Evolutionary conservation across 1,139 yeast species (phyloP).

Genomic region (Yamadazyma siamensis): DNA sequence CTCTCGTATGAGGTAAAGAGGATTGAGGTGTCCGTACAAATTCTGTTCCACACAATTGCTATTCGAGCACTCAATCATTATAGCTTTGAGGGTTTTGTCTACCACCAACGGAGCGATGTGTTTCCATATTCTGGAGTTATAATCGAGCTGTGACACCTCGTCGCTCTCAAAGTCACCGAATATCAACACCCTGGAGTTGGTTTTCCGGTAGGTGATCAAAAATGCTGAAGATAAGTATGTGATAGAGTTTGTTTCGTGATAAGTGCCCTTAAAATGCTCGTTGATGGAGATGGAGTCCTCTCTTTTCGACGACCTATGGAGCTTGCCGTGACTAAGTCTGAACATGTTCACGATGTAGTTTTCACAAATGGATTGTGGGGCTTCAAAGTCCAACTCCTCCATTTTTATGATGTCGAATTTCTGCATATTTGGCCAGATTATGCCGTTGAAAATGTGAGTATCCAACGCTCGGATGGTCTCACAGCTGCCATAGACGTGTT

Average conservation of each 20-base stretch:
- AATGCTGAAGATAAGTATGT: slow-evolving; percentile 47
- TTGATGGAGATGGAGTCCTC: slow-evolving; percentile 12
- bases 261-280: slow-evolving; percentile 10
- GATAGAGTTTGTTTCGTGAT: slow-evolving; percentile 7
- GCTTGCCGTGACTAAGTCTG: slow-evolving; percentile 39
- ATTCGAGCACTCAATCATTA: slow-evolving; percentile 78
- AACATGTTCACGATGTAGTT: slow-evolving; percentile 27
- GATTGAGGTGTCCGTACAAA: slow-evolving; percentile 79
- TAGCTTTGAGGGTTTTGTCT: slow-evolving; percentile 37
- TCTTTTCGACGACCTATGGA: slow-evolving; percentile 11
- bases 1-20: slow-evolving; percentile 58
- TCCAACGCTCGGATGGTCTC: slow-evolving; percentile 53
- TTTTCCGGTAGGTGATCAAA: slow-evolving; percentile 36
- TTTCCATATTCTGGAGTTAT: slow-evolving; percentile 56
- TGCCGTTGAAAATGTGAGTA: slow-evolving; percentile 64
- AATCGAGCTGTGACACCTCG: slow-evolving; percentile 33
- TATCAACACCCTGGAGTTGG: slow-evolving; percentile 42
- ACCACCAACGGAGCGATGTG: slow-evolving; percentile 47
- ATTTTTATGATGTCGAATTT: slow-evolving; percentile 29
- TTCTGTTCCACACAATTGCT: slow-evolving; percentile 35
- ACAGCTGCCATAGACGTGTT: slow-evolving; percentile 51
- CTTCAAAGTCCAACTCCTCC: slow-evolving; percentile 16
- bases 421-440: slow-evolving; percentile 76
- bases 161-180: slow-evolving; percentile 88
- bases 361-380: slow-evolving; percentile 15